Conservation (phyloP, 345 rosid genomes). For the Lagerstroemia speciosa region DNA sequence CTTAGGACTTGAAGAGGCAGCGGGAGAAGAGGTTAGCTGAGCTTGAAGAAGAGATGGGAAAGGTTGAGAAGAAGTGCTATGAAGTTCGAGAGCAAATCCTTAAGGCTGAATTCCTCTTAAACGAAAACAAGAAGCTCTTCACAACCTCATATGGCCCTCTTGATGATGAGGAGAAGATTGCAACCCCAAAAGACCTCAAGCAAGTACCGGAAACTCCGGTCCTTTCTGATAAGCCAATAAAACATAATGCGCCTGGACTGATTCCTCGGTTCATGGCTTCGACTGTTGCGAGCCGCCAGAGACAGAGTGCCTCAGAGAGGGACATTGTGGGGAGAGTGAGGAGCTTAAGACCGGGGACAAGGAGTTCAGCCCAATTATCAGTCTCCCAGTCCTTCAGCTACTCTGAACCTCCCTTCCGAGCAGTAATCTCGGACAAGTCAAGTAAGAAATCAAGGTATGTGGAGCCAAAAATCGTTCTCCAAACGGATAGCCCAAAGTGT, state of each 20-base stretch:
- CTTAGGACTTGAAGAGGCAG: constrained; percentile 48
- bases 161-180: constrained; percentile 25
- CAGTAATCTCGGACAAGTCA: constrained; percentile 27
- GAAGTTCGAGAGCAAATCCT: constrained; percentile 31
- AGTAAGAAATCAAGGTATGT: constrained; percentile 32
- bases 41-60: constrained; percentile 57
- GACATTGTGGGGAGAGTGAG: constrained; percentile 26
- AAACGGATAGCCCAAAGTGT: constrained; percentile 34
- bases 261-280: constrained; percentile 80
- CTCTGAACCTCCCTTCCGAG: constrained; percentile 46
- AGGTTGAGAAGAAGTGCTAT: constrained; percentile 44
- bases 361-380: constrained; percentile 40
- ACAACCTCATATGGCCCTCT: constrained; percentile 19
- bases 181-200: constrained; percentile 16
- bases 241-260: constrained; percentile 18
- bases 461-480: constrained; percentile 19
- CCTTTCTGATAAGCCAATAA: constrained; percentile 23
- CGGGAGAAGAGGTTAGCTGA: constrained; percentile 42
- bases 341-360: constrained; percentile 30
- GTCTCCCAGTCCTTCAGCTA: constrained; percentile 55
- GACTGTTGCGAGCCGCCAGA: constrained; percentile 79
- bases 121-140: constrained; percentile 46
- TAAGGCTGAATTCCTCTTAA: constrained; percentile 42
- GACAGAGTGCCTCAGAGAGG: constrained; percentile 53
- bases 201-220: constrained; percentile 25